These are phyloP conservation scores for Tremella fuciformis DNA, from an alignment of 768 basidiomycete genomes.

Conservation along the genomic window DNA sequence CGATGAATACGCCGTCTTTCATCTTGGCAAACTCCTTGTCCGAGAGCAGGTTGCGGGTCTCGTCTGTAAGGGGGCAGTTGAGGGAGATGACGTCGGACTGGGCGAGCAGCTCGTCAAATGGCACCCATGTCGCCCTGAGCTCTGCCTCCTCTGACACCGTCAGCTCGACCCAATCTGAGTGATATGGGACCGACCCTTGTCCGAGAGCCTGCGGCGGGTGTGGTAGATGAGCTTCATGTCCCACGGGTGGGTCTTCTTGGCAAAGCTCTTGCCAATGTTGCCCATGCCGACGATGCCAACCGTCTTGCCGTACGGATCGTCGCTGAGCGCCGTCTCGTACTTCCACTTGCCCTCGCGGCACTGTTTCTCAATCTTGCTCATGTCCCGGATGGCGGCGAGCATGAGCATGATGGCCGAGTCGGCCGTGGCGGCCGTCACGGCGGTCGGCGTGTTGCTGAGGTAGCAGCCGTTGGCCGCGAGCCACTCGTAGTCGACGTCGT, in stretches of 20 bases:
- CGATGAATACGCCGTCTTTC: slow-evolving; percentile 70
- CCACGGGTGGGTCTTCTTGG: slow-evolving; percentile 15
- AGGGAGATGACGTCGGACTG: slow-evolving; percentile 27
- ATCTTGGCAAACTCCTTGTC: slow-evolving; percentile 70
- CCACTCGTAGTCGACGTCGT: slow-evolving; percentile 22
- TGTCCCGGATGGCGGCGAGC: slow-evolving; percentile 16
- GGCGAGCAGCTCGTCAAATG: slow-evolving; percentile 24
- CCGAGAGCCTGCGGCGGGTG: slow-evolving; percentile 14
- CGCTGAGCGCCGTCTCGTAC: slow-evolving; percentile 12
- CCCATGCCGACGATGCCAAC: slow-evolving; percentile 26
- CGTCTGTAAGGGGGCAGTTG: slow-evolving; percentile 61
- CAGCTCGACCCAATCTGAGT: neutral
- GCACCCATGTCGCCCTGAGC: slow-evolving; percentile 13
- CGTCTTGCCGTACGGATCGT: slow-evolving; percentile 13
- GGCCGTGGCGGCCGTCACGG: slow-evolving; percentile 26
- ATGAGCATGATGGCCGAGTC: slow-evolving; percentile 29
- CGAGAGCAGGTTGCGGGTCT: slow-evolving; percentile 69
- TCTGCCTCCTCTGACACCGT: slow-evolving; percentile 19
- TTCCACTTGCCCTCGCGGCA: slow-evolving; percentile 21
- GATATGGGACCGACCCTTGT: slow-evolving; percentile 11
- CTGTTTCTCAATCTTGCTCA: slow-evolving; percentile 13
- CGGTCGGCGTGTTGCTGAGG: slow-evolving; percentile 29
- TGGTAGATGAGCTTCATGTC: slow-evolving; percentile 31
- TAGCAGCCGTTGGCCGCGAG: slow-evolving; percentile 17
- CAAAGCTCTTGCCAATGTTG: slow-evolving; percentile 24